These are phyloP conservation scores for Pyricularia grisea DNA, from an alignment of 2,329 filamentous ascomycete genomes.

Conservation along the genomic window DNA sequence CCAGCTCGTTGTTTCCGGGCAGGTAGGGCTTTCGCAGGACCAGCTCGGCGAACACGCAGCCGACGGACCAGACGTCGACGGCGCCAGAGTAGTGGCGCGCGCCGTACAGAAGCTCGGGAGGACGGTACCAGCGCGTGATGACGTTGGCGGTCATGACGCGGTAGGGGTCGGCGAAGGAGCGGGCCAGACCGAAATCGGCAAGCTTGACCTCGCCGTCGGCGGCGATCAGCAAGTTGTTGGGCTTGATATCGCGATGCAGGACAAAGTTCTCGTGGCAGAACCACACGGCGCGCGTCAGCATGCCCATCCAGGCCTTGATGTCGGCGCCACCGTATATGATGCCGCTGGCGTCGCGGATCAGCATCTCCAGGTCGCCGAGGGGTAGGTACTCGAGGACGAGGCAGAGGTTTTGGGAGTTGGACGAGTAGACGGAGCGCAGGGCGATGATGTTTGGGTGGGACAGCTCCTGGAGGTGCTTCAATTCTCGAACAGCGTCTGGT, in stretches of 20 bases:
- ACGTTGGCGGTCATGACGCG: conserved; percentile 86
- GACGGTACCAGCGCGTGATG: conserved; percentile 94
- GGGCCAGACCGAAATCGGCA: conserved; percentile 92
- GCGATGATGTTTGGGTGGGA: conserved; percentile 93
- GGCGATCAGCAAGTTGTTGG: conserved; percentile 93
- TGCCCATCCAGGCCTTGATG: conserved; percentile 97
- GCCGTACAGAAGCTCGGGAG: conserved; percentile 87
- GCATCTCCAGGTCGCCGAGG: conserved; percentile 87
- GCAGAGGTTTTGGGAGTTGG: conserved; percentile 93
- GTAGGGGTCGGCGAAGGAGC: conserved; percentile 82
- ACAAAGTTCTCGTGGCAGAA: conserved; percentile 95
- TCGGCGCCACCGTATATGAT: conserved; percentile 81
- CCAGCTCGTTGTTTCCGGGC: conserved; percentile 73
- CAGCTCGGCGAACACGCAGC: conserved; percentile 87
- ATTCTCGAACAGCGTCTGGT: conserved; percentile 90
- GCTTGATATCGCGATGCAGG: conserved; percentile 96
- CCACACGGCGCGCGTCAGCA: conserved; percentile 87
- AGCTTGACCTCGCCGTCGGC: conserved; percentile 90
- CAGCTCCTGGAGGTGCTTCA: conserved; percentile 91
- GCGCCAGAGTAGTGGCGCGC: conserved; percentile 81
- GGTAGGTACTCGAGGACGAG: conserved; percentile 91
- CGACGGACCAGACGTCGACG: conserved; percentile 92
- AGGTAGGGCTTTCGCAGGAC: conserved; percentile 76
- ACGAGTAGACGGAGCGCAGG: conserved; percentile 85
- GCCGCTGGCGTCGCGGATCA: conserved; percentile 73